phyloP scores from a whole-genome alignment of 257 asterid species.

The Scutellaria minor region DNA sequence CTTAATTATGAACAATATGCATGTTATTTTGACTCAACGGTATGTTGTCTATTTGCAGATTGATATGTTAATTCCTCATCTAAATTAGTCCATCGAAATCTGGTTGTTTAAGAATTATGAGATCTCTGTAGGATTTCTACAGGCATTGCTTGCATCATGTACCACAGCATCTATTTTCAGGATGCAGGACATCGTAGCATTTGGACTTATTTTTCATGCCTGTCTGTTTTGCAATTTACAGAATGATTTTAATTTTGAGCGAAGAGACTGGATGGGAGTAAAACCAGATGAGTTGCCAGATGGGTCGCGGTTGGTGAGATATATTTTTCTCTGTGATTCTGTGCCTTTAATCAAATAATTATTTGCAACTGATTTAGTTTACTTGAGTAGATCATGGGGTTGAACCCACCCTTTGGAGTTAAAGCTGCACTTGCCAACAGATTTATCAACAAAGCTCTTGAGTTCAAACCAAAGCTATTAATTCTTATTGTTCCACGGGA shows the following conservation, averaged over 20 bases:
- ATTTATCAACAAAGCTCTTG: slow-evolving; percentile 82
- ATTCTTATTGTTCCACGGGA: slow-evolving; percentile 83
- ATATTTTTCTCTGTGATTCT: slow-evolving; percentile 27
- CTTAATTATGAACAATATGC: slow-evolving; percentile 1
- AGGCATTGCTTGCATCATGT: slow-evolving; percentile 22
- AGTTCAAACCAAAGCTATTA: slow-evolving; percentile 87
- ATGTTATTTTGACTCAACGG: not conserved
- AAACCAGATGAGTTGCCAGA: slow-evolving; percentile 57
- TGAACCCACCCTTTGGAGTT: slow-evolving; percentile 95
- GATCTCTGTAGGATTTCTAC: slow-evolving; percentile 1
- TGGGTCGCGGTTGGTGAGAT: slow-evolving; percentile 81
- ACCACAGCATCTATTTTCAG: not conserved
- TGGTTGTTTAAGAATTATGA: not conserved
- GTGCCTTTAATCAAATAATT: slow-evolving; percentile 18
- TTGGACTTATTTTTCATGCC: slow-evolving; percentile 23
- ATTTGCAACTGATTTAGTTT: slow-evolving; percentile 30
- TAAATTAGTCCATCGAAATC: not conserved
- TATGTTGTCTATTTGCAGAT: not conserved
- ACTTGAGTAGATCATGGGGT: slow-evolving; percentile 78
- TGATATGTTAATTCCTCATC: slow-evolving; percentile 15
- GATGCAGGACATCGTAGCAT: not conserved
- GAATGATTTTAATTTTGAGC: slow-evolving; percentile 83
- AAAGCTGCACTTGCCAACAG: slow-evolving; percentile 72
- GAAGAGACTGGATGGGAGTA: slow-evolving; percentile 84
- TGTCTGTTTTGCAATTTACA: slow-evolving; percentile 39